phyloP scores from a whole-genome alignment of 164 flowering plant genomes.

The Pachysandra terminalis region DNA sequence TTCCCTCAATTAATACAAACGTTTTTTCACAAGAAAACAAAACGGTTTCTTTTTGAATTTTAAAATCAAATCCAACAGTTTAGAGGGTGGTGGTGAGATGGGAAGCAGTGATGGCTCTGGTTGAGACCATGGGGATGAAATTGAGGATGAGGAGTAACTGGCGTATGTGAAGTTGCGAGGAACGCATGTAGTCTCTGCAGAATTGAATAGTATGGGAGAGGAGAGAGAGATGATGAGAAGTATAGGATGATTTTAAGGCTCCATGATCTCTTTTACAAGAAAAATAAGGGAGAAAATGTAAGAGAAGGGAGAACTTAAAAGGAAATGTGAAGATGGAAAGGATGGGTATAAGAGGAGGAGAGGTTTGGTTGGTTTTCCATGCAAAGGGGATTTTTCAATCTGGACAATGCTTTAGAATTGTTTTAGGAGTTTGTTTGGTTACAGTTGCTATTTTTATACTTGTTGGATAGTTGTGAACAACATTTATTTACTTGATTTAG shows the following conservation, averaged over 20 bases:
- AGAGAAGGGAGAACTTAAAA: not conserved
- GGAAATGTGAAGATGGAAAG: not conserved
- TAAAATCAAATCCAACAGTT: too few species aligned
- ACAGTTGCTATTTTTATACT: not conserved
- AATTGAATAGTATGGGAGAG: conserved; percentile 11
- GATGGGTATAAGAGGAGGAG: not conserved
- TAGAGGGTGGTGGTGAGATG: not conserved
- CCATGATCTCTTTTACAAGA: conserved; percentile 6
- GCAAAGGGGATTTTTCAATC: conserved; percentile 10
- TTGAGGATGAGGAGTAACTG: not conserved
- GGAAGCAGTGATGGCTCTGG: not conserved
- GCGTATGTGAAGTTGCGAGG: conserved; percentile 9
- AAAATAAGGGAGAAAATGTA: not conserved
- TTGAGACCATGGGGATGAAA: not conserved
- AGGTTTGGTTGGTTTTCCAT: conserved; percentile 16
- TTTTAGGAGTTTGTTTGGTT: not conserved
- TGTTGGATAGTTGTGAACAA: not conserved
- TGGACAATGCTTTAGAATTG: not conserved
- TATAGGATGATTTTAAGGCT: not conserved
- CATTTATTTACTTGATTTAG: not conserved
- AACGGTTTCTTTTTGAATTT: too few species aligned
- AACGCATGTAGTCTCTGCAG: conserved; percentile 15
- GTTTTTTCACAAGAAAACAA: too few species aligned
- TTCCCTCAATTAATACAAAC: too few species aligned
- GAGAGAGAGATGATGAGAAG: conserved; percentile 9